phyloP scores from a whole-genome alignment of 2,329 filamentous ascomycete genomes.

The Aspergillus nomiae region DNA sequence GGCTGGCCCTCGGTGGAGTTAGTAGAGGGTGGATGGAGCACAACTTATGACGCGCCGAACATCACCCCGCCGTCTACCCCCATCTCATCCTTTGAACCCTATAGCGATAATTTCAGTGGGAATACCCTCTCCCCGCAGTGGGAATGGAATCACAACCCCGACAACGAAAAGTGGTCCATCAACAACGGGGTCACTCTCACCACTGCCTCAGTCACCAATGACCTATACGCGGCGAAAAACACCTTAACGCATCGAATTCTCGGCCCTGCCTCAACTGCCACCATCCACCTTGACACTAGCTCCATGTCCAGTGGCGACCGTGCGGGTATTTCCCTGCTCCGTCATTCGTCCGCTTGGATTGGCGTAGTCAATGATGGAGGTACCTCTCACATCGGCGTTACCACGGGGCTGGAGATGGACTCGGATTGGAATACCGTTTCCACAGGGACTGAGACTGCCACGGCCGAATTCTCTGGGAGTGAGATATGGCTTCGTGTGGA shows the following conservation, averaged over 20 bases:
- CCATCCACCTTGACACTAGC: conserved; percentile 52
- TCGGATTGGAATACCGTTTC: too few relatives aligned
- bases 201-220: conserved; percentile 55
- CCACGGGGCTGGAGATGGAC: conserved; percentile 42
- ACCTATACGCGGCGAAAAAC: conserved; percentile 49
- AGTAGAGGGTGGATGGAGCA: conserved; percentile 52
- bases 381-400: conserved; percentile 33
- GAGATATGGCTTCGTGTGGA: not conserved
- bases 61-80: not conserved
- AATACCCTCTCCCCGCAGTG: conserved; percentile 48
- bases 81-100: conserved; percentile 34
- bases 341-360: conserved; percentile 55
- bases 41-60: conserved; percentile 20
- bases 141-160: conserved; percentile 67
- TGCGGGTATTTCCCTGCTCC: conserved; percentile 55
- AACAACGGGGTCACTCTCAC: conserved; percentile 49
- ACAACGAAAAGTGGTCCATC: conserved; percentile 50
- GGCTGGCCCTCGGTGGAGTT: conserved; percentile 53
- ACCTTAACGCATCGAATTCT: conserved; percentile 47
- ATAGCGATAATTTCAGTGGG: conserved; percentile 52
- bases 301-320: conserved; percentile 55
- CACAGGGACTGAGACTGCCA: conserved; percentile 18
- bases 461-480: conserved; percentile 13
- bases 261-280: conserved; percentile 44
- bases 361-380: conserved; percentile 47